Base-by-base conservation (phyloP, 305 asterid genomes). In the Solanum hybrid region DNA sequence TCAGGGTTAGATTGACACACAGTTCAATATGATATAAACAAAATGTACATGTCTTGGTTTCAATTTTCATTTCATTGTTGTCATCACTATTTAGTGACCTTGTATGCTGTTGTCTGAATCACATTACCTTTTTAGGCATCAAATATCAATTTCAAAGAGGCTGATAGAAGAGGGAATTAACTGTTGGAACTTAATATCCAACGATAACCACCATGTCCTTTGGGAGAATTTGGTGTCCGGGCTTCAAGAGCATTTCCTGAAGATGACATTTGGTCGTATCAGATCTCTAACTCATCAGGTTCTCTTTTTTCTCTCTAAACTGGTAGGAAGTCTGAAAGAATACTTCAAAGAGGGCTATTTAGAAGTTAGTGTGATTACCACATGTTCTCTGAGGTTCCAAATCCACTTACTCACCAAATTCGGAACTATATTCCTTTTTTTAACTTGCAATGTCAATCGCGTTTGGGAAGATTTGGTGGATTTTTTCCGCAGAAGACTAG, bases 261-360 rank as follows among this genome's bases (percentile, higher is more conserved):
- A 88, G 93, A 94, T 95, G 91, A 92, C 96, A 10, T 77, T 89
- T 56, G 77, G 95, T 91, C 90, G 93, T 90, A 85, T 92, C 88
- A 97, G 98, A 93, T 90, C 95, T 77, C 92, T 97, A 93, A 92
- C 93, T 11, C 66, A 89, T 88, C 97, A 96, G 98, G 99, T 95
- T 85, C 45, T 31, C 45, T 10, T 56, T 85, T 56, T 31, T 24
- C 8, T 56, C 88, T 56, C n/a, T 32, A 0, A 85, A 31, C 88
- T 56, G 72, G 88, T 31, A 85, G 32, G 66, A 32, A 51, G 34
- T 0, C 88, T 45, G 87, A 45, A 82, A 82, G 60, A 51, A 14
- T 82, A 82, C 72, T 82, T 84, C 76, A 60, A 85, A 56, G 13
- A 22, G 87, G 11, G n/a, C 8, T 26, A 80, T 26, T 80, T 37